These are phyloP conservation scores for Phytophthora citricola DNA, from an alignment of 352 stramenopile species.

Conservation along the genomic window DNA sequence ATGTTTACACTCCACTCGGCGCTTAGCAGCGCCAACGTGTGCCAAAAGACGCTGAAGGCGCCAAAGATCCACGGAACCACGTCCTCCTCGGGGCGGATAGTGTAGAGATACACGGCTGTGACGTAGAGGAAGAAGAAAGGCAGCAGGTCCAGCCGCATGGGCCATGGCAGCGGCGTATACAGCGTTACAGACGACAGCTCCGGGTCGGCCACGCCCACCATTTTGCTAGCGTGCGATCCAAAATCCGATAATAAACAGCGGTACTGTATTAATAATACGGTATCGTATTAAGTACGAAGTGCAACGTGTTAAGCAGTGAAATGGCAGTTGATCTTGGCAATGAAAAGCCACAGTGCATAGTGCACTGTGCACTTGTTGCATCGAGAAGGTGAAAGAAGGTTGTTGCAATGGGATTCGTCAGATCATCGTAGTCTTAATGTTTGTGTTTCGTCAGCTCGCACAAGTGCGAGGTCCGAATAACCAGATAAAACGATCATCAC, in stretches of 20 bases:
- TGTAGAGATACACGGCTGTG: constrained; percentile 68
- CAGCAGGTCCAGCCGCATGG: constrained; percentile 68
- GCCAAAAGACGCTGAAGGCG: constrained; percentile 49
- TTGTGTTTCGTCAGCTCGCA: constrained; percentile 72
- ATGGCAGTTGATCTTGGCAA: too few relatives aligned
- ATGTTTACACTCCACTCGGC: constrained; percentile 67
- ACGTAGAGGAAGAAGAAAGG: constrained; percentile 76
- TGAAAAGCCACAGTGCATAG: too few relatives aligned
- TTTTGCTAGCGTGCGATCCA: constrained; percentile 16
- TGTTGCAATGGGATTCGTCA: constrained; percentile 46
- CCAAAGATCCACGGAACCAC: constrained; percentile 52
- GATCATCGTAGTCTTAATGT: constrained; percentile 91
- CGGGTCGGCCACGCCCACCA: constrained; percentile 58
- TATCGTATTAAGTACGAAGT: constrained; percentile 41
- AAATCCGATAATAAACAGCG: constrained; percentile 11
- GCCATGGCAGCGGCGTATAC: constrained; percentile 66
- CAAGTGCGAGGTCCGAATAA: constrained; percentile 61
- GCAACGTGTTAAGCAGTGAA: constrained; percentile 18
- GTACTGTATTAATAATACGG: too few relatives aligned
- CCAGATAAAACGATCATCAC: constrained; percentile 71
- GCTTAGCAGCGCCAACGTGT: constrained; percentile 59
- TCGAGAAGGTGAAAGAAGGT: constrained; percentile 1
- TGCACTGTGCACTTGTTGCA: too few relatives aligned
- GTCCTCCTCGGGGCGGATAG: constrained; percentile 49
- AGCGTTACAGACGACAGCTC: constrained; percentile 63